phyloP scores from a whole-genome alignment of 257 asterid species.

The Asclepias syriaca region DNA sequence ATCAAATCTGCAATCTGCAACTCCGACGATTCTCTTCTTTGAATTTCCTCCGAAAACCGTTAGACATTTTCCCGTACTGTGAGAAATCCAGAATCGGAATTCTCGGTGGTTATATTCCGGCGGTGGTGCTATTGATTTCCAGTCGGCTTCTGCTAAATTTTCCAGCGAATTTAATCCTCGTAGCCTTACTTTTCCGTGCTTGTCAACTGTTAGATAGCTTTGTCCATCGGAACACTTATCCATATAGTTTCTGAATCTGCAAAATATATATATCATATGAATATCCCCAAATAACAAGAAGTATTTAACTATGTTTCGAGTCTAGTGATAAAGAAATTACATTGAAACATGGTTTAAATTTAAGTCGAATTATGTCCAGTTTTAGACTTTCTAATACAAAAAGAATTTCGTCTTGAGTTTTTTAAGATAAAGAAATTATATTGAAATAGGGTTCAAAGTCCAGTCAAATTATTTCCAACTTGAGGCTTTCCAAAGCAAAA shows the following conservation, averaged over 20 bases:
- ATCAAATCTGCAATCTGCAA: slow-evolving; percentile 48
- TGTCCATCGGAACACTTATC: slow-evolving; percentile 51
- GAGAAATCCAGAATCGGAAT: slow-evolving; percentile 57
- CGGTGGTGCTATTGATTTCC: slow-evolving; percentile 68
- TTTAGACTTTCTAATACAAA: too few relatives aligned
- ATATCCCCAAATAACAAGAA: too few relatives aligned
- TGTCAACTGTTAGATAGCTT: slow-evolving; percentile 53
- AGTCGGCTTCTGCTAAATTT: slow-evolving; percentile 50
- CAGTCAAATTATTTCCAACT: too few relatives aligned
- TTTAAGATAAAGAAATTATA: too few relatives aligned
- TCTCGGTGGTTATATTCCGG: slow-evolving; percentile 45
- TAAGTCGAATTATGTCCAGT: too few relatives aligned
- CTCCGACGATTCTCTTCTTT: slow-evolving; percentile 36
- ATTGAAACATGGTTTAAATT: too few relatives aligned
- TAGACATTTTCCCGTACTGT: slow-evolving; percentile 49
- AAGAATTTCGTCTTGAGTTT: too few relatives aligned
- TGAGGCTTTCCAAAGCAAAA: too few relatives aligned
- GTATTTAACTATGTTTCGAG: too few relatives aligned
- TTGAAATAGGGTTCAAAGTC: too few relatives aligned
- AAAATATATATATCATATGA: too few relatives aligned
- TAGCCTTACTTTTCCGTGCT: slow-evolving; percentile 52
- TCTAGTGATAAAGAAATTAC: too few relatives aligned
- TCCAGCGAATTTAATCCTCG: slow-evolving; percentile 34
- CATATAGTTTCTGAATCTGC: slow-evolving; percentile 71
- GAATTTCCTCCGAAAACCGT: slow-evolving; percentile 39